phyloP scores from a whole-genome alignment of 257 asterid genomes.

The Gardenia jasminoides region DNA sequence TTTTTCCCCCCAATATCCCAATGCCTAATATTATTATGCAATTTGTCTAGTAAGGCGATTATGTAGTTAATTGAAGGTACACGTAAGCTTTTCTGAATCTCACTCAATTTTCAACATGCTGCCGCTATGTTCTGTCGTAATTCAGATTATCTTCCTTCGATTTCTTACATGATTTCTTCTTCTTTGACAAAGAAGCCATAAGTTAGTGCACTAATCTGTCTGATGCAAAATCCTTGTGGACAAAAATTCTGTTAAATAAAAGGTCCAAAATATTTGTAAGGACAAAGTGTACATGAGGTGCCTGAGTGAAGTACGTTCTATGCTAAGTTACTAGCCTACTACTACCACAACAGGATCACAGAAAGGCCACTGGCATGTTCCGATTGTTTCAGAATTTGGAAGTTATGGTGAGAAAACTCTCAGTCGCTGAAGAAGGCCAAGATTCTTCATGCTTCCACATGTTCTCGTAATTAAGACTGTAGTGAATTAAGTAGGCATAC shows the following conservation, averaged over 20 bases:
- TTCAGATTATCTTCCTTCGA: slow-evolving; percentile 52
- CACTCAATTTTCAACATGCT: slow-evolving; percentile 79
- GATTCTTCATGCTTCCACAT: no score
- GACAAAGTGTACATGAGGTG: neutral
- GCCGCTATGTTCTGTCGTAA: slow-evolving; percentile 82
- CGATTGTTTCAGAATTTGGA: slow-evolving; percentile 57
- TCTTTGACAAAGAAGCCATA: neutral
- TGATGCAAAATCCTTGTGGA: neutral
- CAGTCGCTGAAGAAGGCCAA: no score
- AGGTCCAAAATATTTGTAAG: no score
- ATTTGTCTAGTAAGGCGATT: no score
- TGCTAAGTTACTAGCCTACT: slow-evolving; percentile 6
- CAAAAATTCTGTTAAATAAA: neutral
- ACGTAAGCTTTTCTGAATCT: slow-evolving; percentile 56
- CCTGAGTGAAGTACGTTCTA: neutral
- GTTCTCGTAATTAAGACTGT: no score
- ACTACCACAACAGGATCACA: slow-evolving; percentile 62
- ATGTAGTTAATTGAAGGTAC: no score
- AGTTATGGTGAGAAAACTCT: slow-evolving; percentile 1
- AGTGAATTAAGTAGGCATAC: no score
- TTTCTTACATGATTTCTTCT: neutral
- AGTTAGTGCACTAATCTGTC: no score
- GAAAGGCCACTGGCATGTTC: slow-evolving; percentile 87
- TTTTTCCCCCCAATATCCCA: neutral
- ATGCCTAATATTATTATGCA: neutral